phyloP scores from a whole-genome alignment of 208 protist species.

The Crithidia expoeki region DNA sequence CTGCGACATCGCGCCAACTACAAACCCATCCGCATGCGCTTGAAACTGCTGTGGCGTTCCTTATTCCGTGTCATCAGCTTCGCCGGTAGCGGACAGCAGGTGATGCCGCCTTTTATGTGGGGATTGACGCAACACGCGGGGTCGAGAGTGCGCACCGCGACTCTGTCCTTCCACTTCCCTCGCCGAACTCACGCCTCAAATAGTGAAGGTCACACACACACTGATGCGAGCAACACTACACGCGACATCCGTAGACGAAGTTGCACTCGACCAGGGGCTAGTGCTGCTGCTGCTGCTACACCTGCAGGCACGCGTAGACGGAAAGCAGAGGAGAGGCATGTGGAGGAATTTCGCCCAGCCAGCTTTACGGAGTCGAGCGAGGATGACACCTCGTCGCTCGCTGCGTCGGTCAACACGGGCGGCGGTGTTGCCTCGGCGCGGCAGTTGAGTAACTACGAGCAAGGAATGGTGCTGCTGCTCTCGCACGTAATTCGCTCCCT shows the following conservation, averaged over 20 bases:
- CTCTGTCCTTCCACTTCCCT: background rate
- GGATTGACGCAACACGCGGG: background rate
- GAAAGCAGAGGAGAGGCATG: background rate
- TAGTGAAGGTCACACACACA: background rate
- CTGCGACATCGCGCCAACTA: slow-evolving; percentile 39
- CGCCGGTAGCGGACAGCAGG: slow-evolving; percentile 25
- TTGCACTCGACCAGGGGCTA: too few species aligned
- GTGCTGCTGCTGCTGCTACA: background rate
- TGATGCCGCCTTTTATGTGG: slow-evolving; percentile 16
- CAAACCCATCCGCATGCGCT: slow-evolving; percentile 49
- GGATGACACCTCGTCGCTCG: background rate
- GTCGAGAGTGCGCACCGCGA: background rate
- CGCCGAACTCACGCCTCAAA: background rate
- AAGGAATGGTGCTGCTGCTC: slow-evolving; percentile 77
- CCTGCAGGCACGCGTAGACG: too few species aligned
- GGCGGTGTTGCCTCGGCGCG: slow-evolving; percentile 16
- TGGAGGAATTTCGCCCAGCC: slow-evolving; percentile 4
- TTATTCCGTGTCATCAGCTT: slow-evolving; percentile 67
- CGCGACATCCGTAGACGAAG: background rate
- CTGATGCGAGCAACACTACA: background rate
- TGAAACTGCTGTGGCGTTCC: slow-evolving; percentile 70
- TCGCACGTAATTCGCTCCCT: slow-evolving; percentile 70
- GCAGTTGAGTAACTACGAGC: slow-evolving; percentile 65
- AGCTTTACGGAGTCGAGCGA: slow-evolving; percentile 17
- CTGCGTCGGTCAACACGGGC: slow-evolving; percentile 5